These are phyloP conservation scores for Phoenix roebelenii DNA, from an alignment of 176 grass and related monocot genomes.

Conservation along the genomic window DNA sequence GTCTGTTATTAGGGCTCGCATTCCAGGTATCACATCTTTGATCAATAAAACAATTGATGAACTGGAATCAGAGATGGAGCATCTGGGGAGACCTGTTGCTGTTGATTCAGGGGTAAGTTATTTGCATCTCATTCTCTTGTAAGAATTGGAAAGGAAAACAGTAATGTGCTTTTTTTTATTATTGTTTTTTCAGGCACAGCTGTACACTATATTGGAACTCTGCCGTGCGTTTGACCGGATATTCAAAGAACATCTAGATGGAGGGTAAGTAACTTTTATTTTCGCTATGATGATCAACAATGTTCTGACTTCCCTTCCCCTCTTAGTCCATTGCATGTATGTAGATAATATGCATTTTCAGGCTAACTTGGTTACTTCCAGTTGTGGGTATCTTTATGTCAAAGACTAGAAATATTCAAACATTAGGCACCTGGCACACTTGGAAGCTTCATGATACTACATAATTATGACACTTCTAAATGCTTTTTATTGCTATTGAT, in stretches of 20 bases:
- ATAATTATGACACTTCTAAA: too few species aligned
- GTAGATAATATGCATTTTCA: too few species aligned
- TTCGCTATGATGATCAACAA: not conserved
- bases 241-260: constrained; percentile 79
- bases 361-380: too few species aligned
- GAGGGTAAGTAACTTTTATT: constrained; percentile 33
- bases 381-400: too few species aligned
- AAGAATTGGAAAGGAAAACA: not conserved
- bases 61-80: constrained; percentile 61
- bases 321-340: too few species aligned
- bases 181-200: constrained; percentile 38
- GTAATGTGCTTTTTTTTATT: not conserved
- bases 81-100: constrained; percentile 45
- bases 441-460: too few species aligned
- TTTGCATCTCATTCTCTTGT: constrained; percentile 12
- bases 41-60: constrained; percentile 67
- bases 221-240: constrained; percentile 59
- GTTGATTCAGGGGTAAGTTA: constrained; percentile 54
- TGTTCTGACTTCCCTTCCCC: too few species aligned
- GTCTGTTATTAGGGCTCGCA: constrained; percentile 54
- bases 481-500: not conserved
- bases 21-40: constrained; percentile 56
- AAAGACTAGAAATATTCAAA: too few species aligned
- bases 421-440: too few species aligned
- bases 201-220: constrained; percentile 64